These are phyloP conservation scores for Pulveroboletus ravenelii DNA, from an alignment of 768 basidiomycete species.

Conservation along the genomic window DNA sequence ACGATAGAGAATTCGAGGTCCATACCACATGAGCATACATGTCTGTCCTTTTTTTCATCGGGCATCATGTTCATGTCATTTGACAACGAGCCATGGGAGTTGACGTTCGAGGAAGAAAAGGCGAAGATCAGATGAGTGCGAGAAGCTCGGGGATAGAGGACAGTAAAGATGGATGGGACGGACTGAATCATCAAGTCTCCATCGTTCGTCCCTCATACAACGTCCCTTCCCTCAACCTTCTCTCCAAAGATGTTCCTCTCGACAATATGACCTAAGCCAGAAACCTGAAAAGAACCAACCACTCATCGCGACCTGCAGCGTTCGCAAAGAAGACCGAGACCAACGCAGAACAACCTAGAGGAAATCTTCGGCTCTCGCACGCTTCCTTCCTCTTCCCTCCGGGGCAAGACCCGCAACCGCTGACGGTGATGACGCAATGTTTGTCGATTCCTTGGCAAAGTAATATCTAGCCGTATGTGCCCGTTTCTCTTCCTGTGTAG, in stretches of 20 bases:
- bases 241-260: slow-evolving; percentile 6
- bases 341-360: slow-evolving; percentile 39
- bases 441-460: slow-evolving; percentile 40
- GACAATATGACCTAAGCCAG: slow-evolving; percentile 17
- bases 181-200: slow-evolving; percentile 34
- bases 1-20: slow-evolving; percentile 14
- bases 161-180: slow-evolving; percentile 33
- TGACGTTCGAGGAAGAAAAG: slow-evolving; percentile 10
- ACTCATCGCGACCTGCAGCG: slow-evolving; percentile 28
- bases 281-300: slow-evolving; percentile 30
- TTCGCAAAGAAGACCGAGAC: slow-evolving; percentile 27
- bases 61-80: slow-evolving; percentile 4
- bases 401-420: slow-evolving; percentile 27
- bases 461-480: slow-evolving; percentile 62
- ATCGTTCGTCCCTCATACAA: slow-evolving; percentile 13
- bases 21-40: slow-evolving; percentile 26
- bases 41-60: slow-evolving; percentile 10
- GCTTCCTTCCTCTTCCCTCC: slow-evolving; percentile 78
- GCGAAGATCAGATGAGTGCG: slow-evolving; percentile 26
- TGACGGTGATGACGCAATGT: slow-evolving; percentile 12
- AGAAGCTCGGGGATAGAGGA: slow-evolving; percentile 17
- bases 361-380: slow-evolving; percentile 84
- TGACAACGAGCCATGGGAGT: slow-evolving; percentile 12
- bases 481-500: slow-evolving; percentile 71
- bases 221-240: neutral